Evolutionary conservation across 306 rosid species (phyloP).

Genomic region (Bauhinia variegata): DNA sequence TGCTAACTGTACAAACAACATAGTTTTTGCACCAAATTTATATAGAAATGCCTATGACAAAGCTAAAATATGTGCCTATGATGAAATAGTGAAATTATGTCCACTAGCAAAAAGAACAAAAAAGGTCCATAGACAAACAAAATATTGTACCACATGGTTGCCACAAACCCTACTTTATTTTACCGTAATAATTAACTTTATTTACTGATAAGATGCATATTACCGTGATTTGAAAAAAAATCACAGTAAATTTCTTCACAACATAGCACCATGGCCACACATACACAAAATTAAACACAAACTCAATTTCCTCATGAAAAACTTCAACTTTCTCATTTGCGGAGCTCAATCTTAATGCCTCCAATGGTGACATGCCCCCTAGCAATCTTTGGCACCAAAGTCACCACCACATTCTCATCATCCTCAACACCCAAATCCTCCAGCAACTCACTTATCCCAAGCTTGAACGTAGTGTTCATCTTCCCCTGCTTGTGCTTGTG

Average conservation of each 20-base stretch:
- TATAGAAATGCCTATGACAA: too few relatives aligned
- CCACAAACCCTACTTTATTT: too few relatives aligned
- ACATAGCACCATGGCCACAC: neutral
- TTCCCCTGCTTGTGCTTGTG: slow-evolving; percentile 28
- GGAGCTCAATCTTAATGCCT: slow-evolving; percentile 47
- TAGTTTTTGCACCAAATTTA: too few relatives aligned
- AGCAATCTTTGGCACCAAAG: slow-evolving; percentile 62
- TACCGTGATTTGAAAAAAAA: too few relatives aligned
- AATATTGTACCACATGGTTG: too few relatives aligned
- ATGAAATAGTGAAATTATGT: too few relatives aligned
- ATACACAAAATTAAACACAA: neutral
- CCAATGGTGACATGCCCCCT: slow-evolving; percentile 42
- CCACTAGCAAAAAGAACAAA: too few relatives aligned
- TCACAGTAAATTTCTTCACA: neutral
- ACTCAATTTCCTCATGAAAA: neutral
- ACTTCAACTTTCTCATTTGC: neutral
- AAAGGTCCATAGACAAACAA: too few relatives aligned
- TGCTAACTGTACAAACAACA: too few relatives aligned
- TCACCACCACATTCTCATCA: slow-evolving; percentile 61
- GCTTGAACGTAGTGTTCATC: slow-evolving; percentile 39
- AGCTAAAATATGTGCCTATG: too few relatives aligned
- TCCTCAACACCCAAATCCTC: slow-evolving; percentile 64
- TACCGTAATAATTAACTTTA: too few relatives aligned
- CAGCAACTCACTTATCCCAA: slow-evolving; percentile 61
- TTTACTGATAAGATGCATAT: neutral